phyloP scores from a whole-genome alignment of 1,284 basidiomycete genomes.

The Pseudozyma thailandica region DNA sequence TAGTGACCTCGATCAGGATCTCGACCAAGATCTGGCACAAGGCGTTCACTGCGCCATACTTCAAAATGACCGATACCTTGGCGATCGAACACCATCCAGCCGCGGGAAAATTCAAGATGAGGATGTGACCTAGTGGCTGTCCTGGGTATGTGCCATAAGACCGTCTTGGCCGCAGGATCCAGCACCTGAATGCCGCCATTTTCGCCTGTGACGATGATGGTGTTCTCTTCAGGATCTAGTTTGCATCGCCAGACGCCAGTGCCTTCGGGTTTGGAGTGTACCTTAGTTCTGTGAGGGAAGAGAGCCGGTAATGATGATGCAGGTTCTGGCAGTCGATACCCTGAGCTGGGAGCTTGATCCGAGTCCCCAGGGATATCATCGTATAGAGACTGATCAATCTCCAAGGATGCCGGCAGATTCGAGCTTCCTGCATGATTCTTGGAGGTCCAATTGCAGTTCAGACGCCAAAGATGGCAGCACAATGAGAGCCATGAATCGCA shows the following conservation, averaged over 20 bases:
- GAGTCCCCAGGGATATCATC: not conserved
- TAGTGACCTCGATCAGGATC: conserved; percentile 50
- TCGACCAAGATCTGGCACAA: conserved; percentile 39
- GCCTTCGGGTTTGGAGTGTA: conserved; percentile 7
- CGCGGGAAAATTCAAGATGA: conserved; percentile 58
- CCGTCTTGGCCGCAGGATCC: conserved; percentile 28
- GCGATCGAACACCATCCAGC: conserved; percentile 59
- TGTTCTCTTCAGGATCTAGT: conserved; percentile 54
- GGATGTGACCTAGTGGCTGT: conserved; percentile 39
- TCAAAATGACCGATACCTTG: conserved; percentile 49
- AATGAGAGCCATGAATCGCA: conserved; percentile 30
- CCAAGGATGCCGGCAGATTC: not conserved
- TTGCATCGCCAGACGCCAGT: conserved; percentile 56
- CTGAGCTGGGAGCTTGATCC: too few species aligned
- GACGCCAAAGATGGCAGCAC: conserved; percentile 37
- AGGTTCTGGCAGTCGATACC: not conserved
- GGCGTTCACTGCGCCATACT: conserved; percentile 55
- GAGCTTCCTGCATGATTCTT: not conserved
- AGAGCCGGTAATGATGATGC: conserved; percentile 3
- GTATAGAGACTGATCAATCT: not conserved
- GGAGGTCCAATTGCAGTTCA: conserved; percentile 34
- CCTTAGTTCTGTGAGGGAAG: conserved; percentile 11
- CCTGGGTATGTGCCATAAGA: conserved; percentile 48
- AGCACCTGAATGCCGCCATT: conserved; percentile 35
- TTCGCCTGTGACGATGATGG: conserved; percentile 45